Percentiles rank a stretch among this genome's conserved stretches.
phyloP scores from a whole-genome alignment of 805 yeast species.

The Cyberlindnera subsufficiens region DNA sequence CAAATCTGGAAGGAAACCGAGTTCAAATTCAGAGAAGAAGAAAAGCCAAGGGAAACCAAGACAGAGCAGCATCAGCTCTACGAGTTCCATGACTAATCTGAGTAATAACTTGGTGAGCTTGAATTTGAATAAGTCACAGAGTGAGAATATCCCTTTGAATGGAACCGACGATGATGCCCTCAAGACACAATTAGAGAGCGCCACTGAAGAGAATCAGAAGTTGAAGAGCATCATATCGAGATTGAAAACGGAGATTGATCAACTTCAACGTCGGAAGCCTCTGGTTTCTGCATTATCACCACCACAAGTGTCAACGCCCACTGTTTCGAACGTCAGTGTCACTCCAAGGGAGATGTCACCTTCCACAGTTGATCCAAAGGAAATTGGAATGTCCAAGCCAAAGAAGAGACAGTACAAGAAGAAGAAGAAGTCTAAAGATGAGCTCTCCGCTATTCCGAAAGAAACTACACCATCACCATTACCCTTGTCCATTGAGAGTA shows the following conservation, averaged over 20 bases:
- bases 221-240: conserved; percentile 35
- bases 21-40: conserved; percentile 9
- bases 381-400: conserved; percentile 16
- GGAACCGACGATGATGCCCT: conserved; percentile 15
- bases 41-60: not conserved
- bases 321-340: not conserved
- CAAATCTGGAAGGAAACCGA: conserved; percentile 59
- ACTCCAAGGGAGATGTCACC: conserved; percentile 13
- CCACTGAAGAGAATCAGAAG: conserved; percentile 38
- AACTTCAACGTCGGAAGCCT: conserved; percentile 9
- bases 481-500: conserved; percentile 2
- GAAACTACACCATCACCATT: conserved; percentile 24
- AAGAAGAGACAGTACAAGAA: conserved; percentile 18
- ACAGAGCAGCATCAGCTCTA: not conserved
- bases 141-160: conserved; percentile 5
- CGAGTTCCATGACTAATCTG: conserved; percentile 7
- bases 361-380: conserved; percentile 21
- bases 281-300: not conserved
- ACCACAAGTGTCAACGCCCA: conserved; percentile 8
- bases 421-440: conserved; percentile 17
- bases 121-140: conserved; percentile 8
- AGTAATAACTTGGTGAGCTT: conserved; percentile 12
- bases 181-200: conserved; percentile 33
- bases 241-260: conserved; percentile 33
- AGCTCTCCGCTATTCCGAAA: not conserved